A percentile compares a stretch with the other conserved stretches of the same genome.
These are phyloP conservation scores for Trebouxia gelatinosa DNA, from an alignment of 163 green algal species.

Conservation along the genomic window DNA sequence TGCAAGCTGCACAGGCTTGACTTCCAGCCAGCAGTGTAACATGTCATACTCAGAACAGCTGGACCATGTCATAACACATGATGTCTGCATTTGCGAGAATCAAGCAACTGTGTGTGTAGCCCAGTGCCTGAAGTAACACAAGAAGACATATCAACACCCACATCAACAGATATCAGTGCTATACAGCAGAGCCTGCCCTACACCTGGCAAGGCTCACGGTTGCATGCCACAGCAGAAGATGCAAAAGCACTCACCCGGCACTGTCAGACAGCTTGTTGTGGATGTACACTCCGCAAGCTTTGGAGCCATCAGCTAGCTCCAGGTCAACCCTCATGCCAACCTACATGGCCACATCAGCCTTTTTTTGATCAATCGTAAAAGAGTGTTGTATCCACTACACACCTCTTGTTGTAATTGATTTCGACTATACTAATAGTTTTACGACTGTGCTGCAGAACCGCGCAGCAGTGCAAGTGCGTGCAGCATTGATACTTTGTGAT, in stretches of 20 bases:
- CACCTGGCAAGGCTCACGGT: background rate
- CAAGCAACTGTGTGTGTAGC: background rate
- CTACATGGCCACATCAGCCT: no score
- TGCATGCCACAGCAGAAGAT: background rate
- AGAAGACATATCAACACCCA: background rate
- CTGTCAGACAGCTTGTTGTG: constrained; percentile 70
- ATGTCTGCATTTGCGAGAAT: background rate
- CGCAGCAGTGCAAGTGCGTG: no score
- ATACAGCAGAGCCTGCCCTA: background rate
- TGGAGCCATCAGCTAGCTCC: constrained; percentile 79
- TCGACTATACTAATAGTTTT: no score
- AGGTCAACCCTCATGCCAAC: constrained; percentile 87
- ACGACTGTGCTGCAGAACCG: no score
- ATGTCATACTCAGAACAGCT: background rate
- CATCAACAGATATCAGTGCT: background rate
- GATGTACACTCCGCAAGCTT: constrained; percentile 76
- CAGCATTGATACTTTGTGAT: no score
- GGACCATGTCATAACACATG: background rate
- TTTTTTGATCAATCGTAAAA: no score
- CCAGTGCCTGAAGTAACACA: background rate
- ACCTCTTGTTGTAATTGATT: no score
- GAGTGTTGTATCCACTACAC: no score
- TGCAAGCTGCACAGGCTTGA: background rate
- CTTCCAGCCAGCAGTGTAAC: background rate
- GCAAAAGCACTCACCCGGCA: constrained; percentile 61